Evolutionary conservation across 2,329 filamentous ascomycete species (phyloP).

Genomic region (Colletotrichum truncatum): DNA sequence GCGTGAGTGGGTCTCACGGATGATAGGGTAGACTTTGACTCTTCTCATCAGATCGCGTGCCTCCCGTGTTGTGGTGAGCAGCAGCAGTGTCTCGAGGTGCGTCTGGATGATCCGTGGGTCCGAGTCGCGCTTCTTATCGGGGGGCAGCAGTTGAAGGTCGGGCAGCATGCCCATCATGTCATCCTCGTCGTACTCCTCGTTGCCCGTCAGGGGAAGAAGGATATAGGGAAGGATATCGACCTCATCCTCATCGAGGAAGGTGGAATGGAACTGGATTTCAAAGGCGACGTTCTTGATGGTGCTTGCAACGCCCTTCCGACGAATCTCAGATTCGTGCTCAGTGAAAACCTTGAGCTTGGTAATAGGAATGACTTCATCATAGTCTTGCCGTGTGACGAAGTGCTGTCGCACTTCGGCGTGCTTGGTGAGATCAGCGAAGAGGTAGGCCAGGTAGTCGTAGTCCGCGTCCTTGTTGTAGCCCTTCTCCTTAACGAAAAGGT

Average conservation of each 20-base stretch:
- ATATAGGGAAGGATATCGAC: conserved; percentile 90
- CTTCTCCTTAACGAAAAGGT: conserved; percentile 92
- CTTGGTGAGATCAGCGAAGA: conserved; percentile 93
- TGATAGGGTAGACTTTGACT: conserved; percentile 87
- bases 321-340: conserved; percentile 83
- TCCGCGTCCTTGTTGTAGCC: conserved; percentile 87
- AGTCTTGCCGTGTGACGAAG: conserved; percentile 77
- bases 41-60: conserved; percentile 79
- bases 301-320: conserved; percentile 92
- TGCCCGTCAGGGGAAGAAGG: conserved; percentile 85
- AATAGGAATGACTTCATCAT: conserved; percentile 86
- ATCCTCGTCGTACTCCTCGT: conserved; percentile 87
- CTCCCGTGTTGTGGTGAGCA: conserved; percentile 81
- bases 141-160: conserved; percentile 87
- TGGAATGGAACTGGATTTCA: conserved; percentile 76
- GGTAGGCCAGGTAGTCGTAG: conserved; percentile 92
- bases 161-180: conserved; percentile 88
- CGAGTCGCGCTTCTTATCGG: conserved; percentile 86
- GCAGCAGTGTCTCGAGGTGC: conserved; percentile 86
- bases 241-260: conserved; percentile 75
- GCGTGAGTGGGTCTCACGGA: conserved; percentile 84
- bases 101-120: conserved; percentile 82
- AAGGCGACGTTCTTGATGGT: conserved; percentile 96
- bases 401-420: conserved; percentile 78
- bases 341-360: conserved; percentile 96